These are phyloP conservation scores for Hyphopichia burtonii DNA, from an alignment of 1,139 yeast genomes.

Conservation along the genomic window DNA sequence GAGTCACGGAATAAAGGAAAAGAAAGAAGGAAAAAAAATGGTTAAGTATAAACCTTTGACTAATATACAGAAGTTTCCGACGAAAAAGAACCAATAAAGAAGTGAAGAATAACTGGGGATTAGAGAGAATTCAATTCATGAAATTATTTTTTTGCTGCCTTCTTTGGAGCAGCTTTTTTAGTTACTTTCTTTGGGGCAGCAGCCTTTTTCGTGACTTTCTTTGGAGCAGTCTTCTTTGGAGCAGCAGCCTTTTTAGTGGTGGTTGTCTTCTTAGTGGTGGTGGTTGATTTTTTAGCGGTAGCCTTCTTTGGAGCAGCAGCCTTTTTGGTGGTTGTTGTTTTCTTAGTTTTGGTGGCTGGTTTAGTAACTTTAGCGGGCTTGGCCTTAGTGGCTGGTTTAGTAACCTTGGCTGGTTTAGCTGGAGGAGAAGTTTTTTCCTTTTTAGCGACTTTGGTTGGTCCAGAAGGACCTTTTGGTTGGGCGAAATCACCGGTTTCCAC, in stretches of 20 bases:
- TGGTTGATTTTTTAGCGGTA: constrained; percentile 17
- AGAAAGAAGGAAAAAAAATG: no score
- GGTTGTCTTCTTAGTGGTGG: constrained; percentile 8
- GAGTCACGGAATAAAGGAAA: neutral
- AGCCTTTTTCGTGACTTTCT: constrained; percentile 12
- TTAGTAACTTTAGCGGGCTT: constrained; percentile 14
- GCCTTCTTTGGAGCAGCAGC: constrained; percentile 20
- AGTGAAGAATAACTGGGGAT: neutral
- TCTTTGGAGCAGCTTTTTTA: constrained; percentile 12
- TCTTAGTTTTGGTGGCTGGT: constrained; percentile 15
- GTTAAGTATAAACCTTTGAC: no score
- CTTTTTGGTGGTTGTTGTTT: constrained; percentile 17
- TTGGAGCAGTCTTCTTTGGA: constrained; percentile 18
- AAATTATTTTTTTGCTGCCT: constrained; percentile 13
- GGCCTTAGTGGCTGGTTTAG: constrained; percentile 11
- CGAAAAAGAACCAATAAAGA: neutral
- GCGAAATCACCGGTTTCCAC: constrained; percentile 73
- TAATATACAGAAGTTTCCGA: neutral
- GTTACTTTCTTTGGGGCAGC: constrained; percentile 10
- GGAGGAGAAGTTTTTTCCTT: constrained; percentile 28
- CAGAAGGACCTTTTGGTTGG: constrained; percentile 88
- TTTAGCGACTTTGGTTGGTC: constrained; percentile 66
- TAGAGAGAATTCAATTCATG: neutral
- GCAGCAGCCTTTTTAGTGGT: constrained; percentile 9
- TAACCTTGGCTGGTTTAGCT: constrained; percentile 18